Base-by-base conservation (phyloP, 2,329 filamentous ascomycete genomes). In the Bipolaris cookei region DNA sequence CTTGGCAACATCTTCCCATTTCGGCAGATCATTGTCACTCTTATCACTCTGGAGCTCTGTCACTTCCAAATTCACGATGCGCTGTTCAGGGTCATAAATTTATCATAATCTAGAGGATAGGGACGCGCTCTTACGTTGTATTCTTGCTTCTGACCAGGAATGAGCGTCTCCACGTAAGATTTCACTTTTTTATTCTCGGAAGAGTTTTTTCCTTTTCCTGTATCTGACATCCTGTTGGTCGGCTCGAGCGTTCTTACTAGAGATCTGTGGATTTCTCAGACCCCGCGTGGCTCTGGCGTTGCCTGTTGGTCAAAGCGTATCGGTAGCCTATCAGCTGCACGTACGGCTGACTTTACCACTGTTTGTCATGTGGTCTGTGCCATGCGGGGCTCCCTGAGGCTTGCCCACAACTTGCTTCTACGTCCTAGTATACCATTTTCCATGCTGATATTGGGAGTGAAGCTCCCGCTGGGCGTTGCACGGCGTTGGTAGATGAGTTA, bases 281-380 rank as follows among this genome's bases (percentile, higher is more conserved):
- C 43, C 43, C 43, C 43, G 43, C 43, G 34, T 46, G 43, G 21
- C 43, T 34, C 13, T 32, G 43, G 34, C 28, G 43, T 46, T 46
- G 43, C 43, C 28, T 14, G 43, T 18, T 46, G 28, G 43, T 34
- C 43, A 34, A n/a, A 46, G 43, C 43, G 28, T 34, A 20, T 34
- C 25, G 28, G 25, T n/a, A n/a, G n/a, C n/a, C n/a, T n/a, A n/a
- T n/a, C n/a, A n/a, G 25, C 43, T 46, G 13, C 43, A 18, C 43
- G 25, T 25, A 32, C 25, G 28, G 43, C 43, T 46, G 28, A 32
- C 18, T 20, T 46, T 46, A 13, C 13, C 28, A 25, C 43, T 46
- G 16, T 43, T 43, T 43, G 21, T 43, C 39, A 16, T 43, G 39
- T 43, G 39, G 21, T 16, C 39, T 21, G 39, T 5, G 39, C 39